Evolutionary conservation across 371 early-diverging fungal genomes (phyloP), one percentile per base, ranked within the genome.

Genomic region (Saksenaea oblongispora): DNA sequence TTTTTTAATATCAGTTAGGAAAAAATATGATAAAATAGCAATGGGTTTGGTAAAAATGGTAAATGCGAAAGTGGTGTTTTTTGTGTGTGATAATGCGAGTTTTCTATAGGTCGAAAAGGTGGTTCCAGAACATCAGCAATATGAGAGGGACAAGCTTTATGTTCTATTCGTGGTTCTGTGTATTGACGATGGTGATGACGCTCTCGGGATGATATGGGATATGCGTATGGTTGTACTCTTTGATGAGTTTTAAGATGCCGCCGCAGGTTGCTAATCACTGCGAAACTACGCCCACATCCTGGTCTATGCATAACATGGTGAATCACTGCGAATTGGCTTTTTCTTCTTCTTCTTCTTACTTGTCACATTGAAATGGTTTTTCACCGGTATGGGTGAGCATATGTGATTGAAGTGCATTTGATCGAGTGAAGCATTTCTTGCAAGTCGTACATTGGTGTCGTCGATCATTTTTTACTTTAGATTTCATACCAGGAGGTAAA

Each of bases 221-320:
- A 31, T 11, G 51, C 13, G n/a, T n/a, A n/a, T 42, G 35, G 22
- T 31, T 59, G 62, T 36, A 56, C 37, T 22, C 66, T 64, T 47
- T 61, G 53, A 58, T 80, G 80, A 3, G 73, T 69, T 63, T 72
- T 73, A 15, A 70, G 34, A 66, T 80, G 80, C 10, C 80, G 70
- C 53, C 80, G 73, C 2, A 80, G 28, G 63, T 80, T 80, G 59
- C 77, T 77, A 9, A 73, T 59, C 10, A 80, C 80, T 2, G 78
- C 65, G 56, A 80, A 80, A 7, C 72, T 57, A 18, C 75, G 71
- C 5, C 71, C 75, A 56, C 80, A 80, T 15, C 78, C 73, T 47
- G 68, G 62, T 11, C 74, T 75, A 62, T 35, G 22, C 7, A 17
- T 7, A 31, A 31, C 31, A 31, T 7, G 7, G 31, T 31, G 2